phyloP scores from a whole-genome alignment of 306 rosid genomes.

The Prunus dulcis region DNA sequence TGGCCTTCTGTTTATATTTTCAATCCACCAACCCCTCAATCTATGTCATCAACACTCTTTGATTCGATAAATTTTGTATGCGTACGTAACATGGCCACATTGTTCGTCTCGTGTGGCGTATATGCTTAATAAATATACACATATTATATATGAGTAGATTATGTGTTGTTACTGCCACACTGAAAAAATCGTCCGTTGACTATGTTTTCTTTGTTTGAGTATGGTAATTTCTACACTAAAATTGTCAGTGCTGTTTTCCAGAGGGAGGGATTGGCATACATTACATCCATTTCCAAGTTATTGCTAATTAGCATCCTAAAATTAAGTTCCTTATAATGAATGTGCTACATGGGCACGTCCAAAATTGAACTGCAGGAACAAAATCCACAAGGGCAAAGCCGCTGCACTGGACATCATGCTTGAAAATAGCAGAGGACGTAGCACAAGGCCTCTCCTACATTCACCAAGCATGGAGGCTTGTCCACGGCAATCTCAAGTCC shows the following conservation, averaged over 20 bases:
- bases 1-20: not conserved
- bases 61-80: not conserved
- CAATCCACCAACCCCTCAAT: not conserved
- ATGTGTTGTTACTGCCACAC: not conserved
- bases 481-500: constrained; percentile 90
- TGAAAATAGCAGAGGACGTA: constrained; percentile 89
- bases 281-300: too few species aligned
- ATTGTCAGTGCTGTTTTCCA: too few species aligned
- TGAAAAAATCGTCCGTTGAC: too few species aligned
- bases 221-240: too few species aligned
- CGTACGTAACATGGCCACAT: too few species aligned
- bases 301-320: not conserved
- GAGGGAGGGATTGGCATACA: too few species aligned
- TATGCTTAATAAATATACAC: not conserved
- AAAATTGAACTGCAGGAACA: constrained; percentile 46
- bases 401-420: constrained; percentile 92
- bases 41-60: not conserved
- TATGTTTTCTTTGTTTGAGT: too few species aligned
- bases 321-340: not conserved
- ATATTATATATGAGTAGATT: too few species aligned
- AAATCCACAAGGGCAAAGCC: constrained; percentile 81
- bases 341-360: not conserved
- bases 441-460: constrained; percentile 93
- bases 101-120: too few species aligned
- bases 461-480: constrained; percentile 94